Evolutionary conservation across 1,284 basidiomycete genomes (phyloP).

Genomic region (Marasmius sp.): DNA sequence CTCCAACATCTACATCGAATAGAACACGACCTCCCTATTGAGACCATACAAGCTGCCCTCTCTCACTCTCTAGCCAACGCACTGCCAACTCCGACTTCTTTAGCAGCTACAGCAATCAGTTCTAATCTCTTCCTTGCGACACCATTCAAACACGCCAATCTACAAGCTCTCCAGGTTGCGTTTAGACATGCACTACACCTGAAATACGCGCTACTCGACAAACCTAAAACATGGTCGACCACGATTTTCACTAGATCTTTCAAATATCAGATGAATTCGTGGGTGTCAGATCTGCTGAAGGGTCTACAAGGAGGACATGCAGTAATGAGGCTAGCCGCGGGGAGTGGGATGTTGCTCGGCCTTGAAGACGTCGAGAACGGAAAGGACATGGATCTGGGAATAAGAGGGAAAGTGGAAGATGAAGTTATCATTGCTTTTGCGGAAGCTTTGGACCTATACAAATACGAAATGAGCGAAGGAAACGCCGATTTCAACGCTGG

Average conservation of each 20-base stretch:
- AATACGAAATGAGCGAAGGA: slow-evolving; percentile 21
- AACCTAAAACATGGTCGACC: slow-evolving; percentile 24
- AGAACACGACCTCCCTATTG: slow-evolving; percentile 44
- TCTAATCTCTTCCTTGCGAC: slow-evolving; percentile 54
- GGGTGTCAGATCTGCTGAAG: slow-evolving; percentile 56
- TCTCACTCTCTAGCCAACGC: slow-evolving; percentile 61
- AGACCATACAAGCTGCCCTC: slow-evolving; percentile 58
- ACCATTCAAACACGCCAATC: slow-evolving; percentile 47
- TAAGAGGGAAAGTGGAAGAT: slow-evolving; percentile 52
- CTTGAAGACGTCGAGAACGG: slow-evolving; percentile 51
- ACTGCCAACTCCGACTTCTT: slow-evolving; percentile 56
- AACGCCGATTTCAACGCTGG: background rate
- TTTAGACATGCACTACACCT: slow-evolving; percentile 66
- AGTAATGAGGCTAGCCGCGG: slow-evolving; percentile 57
- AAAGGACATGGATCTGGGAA: slow-evolving; percentile 22
- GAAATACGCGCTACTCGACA: slow-evolving; percentile 43
- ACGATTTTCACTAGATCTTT: slow-evolving; percentile 45
- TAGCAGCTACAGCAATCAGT: slow-evolving; percentile 64
- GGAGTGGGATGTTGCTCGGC: slow-evolving; percentile 63
- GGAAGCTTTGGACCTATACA: slow-evolving; percentile 67
- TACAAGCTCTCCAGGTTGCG: slow-evolving; percentile 53
- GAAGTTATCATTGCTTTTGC: slow-evolving; percentile 67
- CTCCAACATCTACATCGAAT: slow-evolving; percentile 57
- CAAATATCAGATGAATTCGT: slow-evolving; percentile 42
- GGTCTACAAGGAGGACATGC: slow-evolving; percentile 66